Base-by-base conservation (phyloP, 2,329 filamentous ascomycete genomes). In the Nigrospora oryzae region DNA sequence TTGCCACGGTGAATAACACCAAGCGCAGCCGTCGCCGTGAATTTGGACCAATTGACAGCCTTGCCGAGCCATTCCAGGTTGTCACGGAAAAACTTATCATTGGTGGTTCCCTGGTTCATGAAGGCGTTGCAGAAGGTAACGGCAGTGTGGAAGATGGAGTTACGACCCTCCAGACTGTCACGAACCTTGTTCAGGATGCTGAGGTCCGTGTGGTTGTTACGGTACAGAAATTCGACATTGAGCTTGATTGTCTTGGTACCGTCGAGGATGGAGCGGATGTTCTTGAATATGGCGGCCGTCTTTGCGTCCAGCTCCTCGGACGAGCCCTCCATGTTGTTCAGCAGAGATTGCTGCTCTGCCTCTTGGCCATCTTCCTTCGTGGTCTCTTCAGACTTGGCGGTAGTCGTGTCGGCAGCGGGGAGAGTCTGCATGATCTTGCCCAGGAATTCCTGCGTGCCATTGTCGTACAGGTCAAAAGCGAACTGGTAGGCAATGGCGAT, bases 1-100 rank as follows among this genome's bases (percentile, higher is more conserved):
- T 98, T 98, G 45, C 93, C 93, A 38, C 89, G 85, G 65, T 98
- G 93, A 51, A 98, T 96, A 42, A 97, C 93, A 64, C 93, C 93
- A 6, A 98, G 74, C 8, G 93, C 93, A 46, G 93, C 93, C 5
- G 93, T 98, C 13, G 93, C 93, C 1, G 93, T 96, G 63, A 98
- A 98, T 64, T 98, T 98, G 49, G 90, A 96, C 93, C 93, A 98
- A 70, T 98, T 98, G 40, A 97, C 89, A 23, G 93, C 93, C 72
- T 97, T 98, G 49, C 91, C 90, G 4, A 98, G 71, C 93, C 93
- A 98, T 53, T 98, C 93, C 19, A 98, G 69, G 62, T 98, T 98
- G 60, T 97, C 89, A 8, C 94, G 81, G 80, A 98, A 97, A 70
- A 98, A 98, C 59, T 91, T 94, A 68, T 98, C 93, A 57, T 95